Base-by-base conservation (phyloP, 352 stramenopile genomes). In the Phytophthora palmivora region DNA sequence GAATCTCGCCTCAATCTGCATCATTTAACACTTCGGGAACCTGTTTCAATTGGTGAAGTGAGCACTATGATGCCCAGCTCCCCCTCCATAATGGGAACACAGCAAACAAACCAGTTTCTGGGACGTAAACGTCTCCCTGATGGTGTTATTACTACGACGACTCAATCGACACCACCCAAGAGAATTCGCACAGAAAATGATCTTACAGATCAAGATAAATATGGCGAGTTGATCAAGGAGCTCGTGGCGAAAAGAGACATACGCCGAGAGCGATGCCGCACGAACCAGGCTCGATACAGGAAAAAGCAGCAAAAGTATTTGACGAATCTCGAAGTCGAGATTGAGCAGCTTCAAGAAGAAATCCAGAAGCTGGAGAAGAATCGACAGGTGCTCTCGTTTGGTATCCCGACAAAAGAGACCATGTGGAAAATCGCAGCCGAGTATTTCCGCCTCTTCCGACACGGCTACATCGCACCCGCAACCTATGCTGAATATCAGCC, bases 231-330 rank as follows among this genome's bases (percentile, higher is more conserved):
- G 47, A 55, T 55, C 47, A 43, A 55, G 18, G 19, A 55, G 30
- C 19, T 55, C 18, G 7, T 55, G 18, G 18, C 15, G 2, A 21
- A 33, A 14, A 28, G 34, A 34, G 47, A 44, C 15, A 9, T 44
- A 14, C 72, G 66, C 7, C 69, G 69, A 21, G 63, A 81, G n/a
- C n/a, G n/a, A n/a, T n/a, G n/a, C n/a, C n/a, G n/a, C n/a, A 43
- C 26, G 1, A 81, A 81, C 55, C 72, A 81, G 32, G 69, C 61
- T 30, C 52, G 65, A 9, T 78, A 78, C 52, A 67, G 72, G 36
- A 71, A 54, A 50, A 78, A 70, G 36, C 66, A 72, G 24, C 50
- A 67, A 28, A 39, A 53, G 32, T 41, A 59, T 12, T 24, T 36
- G 11, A 19, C 52, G 2, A 51, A 76, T 2, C 37, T 79, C 4